Evolutionary conservation across 176 grass and related monocot genomes (phyloP).

Genomic region (Hordeum marinum): DNA sequence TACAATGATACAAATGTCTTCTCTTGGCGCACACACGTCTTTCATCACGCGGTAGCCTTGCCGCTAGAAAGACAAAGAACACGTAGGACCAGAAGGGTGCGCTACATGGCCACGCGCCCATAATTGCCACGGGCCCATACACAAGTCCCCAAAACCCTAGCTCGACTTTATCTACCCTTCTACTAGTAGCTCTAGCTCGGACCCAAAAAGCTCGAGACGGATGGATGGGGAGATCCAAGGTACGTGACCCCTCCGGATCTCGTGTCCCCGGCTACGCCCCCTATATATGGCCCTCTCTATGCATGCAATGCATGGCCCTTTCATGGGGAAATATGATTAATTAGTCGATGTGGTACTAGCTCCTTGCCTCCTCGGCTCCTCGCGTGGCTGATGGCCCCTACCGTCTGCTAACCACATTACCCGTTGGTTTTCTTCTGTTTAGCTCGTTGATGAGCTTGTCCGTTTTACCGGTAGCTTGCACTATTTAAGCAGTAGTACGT

Average conservation of each 20-base stretch:
- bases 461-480: slow-evolving; percentile 22
- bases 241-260: slow-evolving; percentile 50
- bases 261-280: slow-evolving; percentile 16
- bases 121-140: slow-evolving; percentile 40
- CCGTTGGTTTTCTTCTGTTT: slow-evolving; percentile 28
- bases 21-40: background rate
- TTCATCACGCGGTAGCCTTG: background rate
- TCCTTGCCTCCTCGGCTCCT: too few relatives aligned
- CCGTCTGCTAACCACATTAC: slow-evolving; percentile 30
- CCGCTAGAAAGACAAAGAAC: slow-evolving; percentile 25
- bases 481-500: background rate
- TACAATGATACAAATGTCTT: background rate
- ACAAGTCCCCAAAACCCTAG: slow-evolving; percentile 37
- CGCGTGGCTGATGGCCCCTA: slow-evolving; percentile 14
- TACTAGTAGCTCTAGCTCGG: background rate
- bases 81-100: slow-evolving; percentile 3
- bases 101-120: slow-evolving; percentile 29
- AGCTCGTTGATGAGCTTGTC: background rate
- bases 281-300: background rate
- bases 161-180: background rate
- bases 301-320: background rate
- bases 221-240: slow-evolving; percentile 45
- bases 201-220: slow-evolving; percentile 11
- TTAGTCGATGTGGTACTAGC: background rate
- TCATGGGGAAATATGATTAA: background rate